These are phyloP conservation scores for Arthrobotrys megalospora DNA, from an alignment of 2,329 filamentous ascomycete genomes.

Conservation along the genomic window DNA sequence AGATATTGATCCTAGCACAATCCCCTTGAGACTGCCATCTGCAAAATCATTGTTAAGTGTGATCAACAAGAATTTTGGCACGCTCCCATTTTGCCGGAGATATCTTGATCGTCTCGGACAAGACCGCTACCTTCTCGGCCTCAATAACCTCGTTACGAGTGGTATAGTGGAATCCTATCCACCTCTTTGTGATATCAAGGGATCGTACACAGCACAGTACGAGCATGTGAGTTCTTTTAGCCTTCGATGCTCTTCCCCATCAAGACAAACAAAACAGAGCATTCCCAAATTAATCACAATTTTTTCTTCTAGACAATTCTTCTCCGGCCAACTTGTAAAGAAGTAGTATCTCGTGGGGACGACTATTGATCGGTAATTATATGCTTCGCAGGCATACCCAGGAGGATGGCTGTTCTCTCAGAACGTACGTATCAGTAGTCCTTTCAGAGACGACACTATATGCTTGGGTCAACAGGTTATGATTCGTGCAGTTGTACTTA, in stretches of 20 bases:
- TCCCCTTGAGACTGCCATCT: conserved; percentile 82
- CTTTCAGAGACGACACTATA: too few relatives aligned
- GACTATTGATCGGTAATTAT: conserved; percentile 76
- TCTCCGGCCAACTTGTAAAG: conserved; percentile 84
- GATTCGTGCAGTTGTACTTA: too few relatives aligned
- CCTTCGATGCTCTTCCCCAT: background rate
- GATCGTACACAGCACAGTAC: conserved; percentile 92
- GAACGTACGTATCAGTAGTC: too few relatives aligned
- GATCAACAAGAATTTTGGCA: conserved; percentile 97
- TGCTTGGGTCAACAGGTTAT: too few relatives aligned
- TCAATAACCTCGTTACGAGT: conserved; percentile 86
- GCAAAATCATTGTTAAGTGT: conserved; percentile 88
- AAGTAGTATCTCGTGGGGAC: conserved; percentile 87
- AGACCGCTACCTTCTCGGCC: conserved; percentile 90
- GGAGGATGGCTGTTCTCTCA: background rate
- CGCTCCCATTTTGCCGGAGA: conserved; percentile 88
- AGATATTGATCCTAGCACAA: conserved; percentile 77
- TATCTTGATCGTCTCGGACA: conserved; percentile 94
- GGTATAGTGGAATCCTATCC: conserved; percentile 93
- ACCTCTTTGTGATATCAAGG: conserved; percentile 90
- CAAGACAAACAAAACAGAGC: background rate
- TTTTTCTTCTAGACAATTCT: conserved; percentile 77
- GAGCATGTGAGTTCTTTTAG: conserved; percentile 82
- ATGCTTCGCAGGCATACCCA: background rate
- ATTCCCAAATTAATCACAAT: background rate